Conservation (phyloP, 169 alveolate genomes). For the Plasmodium ovale region DNA sequence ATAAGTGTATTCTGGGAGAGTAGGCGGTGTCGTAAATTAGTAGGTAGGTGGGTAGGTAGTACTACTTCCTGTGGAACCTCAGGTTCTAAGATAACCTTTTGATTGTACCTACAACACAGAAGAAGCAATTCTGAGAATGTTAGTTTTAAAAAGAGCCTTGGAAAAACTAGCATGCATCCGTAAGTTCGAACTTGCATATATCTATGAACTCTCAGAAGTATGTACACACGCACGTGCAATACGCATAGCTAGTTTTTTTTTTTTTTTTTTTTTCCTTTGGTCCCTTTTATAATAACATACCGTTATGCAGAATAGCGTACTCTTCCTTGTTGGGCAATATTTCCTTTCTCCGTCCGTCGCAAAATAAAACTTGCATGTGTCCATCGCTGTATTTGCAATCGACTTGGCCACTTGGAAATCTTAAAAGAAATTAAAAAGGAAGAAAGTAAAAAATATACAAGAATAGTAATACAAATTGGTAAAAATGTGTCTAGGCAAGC, state of each 20-base stretch:
- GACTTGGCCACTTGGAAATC: constrained; percentile 74
- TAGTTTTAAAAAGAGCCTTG: background rate
- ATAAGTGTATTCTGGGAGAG: too few relatives aligned
- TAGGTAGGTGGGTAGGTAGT: too few relatives aligned
- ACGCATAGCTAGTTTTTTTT: too few relatives aligned
- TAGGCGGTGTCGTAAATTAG: too few relatives aligned
- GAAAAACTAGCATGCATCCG: background rate
- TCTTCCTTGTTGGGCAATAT: constrained; percentile 73
- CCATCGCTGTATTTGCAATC: constrained; percentile 77
- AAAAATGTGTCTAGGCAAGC: background rate
- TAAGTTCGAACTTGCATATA: background rate
- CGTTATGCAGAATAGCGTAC: constrained; percentile 54
- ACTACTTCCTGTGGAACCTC: background rate
- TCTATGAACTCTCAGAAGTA: background rate
- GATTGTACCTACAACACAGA: constrained; percentile 28
- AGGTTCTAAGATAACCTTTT: constrained; percentile 34
- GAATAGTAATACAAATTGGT: background rate
- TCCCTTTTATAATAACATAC: constrained; percentile 9
- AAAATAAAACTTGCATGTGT: constrained; percentile 64
- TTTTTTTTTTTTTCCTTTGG: too few relatives aligned
- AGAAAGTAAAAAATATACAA: background rate
- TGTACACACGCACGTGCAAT: too few relatives aligned
- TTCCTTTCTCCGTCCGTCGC: constrained; percentile 71
- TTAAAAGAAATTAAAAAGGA: constrained; percentile 7
- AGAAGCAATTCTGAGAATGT: background rate